Percentiles rank a stretch among this genome's conserved stretches.
Conservation (phyloP, 345 rosid genomes). For the Ceriops zippeliana region DNA sequence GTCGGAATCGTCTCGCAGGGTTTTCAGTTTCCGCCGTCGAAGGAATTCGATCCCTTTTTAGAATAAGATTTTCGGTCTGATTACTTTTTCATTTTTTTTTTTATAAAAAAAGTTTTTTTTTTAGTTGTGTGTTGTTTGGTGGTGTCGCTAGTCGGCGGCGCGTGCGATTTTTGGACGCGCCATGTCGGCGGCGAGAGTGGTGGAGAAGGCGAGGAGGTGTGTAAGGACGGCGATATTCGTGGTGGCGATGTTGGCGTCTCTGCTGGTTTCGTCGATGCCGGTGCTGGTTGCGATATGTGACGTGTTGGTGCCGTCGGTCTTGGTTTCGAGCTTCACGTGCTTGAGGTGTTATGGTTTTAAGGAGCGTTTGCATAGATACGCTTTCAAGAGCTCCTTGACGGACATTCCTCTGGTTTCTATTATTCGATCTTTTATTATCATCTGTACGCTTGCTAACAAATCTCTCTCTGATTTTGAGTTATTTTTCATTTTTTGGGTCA, state of each 20-base stretch:
- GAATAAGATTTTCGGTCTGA: too few relatives aligned
- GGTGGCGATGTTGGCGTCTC: conserved; percentile 89
- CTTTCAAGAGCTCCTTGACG: conserved; percentile 70
- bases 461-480: neutral
- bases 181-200: conserved; percentile 29
- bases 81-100: neutral
- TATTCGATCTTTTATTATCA: conserved; percentile 72
- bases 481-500: neutral
- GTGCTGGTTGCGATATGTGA: conserved; percentile 76
- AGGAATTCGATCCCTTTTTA: too few relatives aligned
- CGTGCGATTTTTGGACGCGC: neutral
- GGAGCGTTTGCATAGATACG: conserved; percentile 56
- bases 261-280: conserved; percentile 73
- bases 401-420: conserved; percentile 85
- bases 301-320: conserved; percentile 53
- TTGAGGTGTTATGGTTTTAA: conserved; percentile 59
- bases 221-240: conserved; percentile 69
- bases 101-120: neutral
- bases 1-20: neutral
- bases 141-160: neutral
- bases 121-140: neutral
- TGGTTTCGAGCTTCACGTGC: conserved; percentile 77
- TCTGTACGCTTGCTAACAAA: conserved; percentile 44
- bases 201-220: conserved; percentile 68
- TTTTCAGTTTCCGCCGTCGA: too few relatives aligned